Evolutionary conservation across 2,329 filamentous ascomycete species (phyloP), one percentile per base, ranked within the genome.

Genomic region (Aureobasidium sp.): DNA sequence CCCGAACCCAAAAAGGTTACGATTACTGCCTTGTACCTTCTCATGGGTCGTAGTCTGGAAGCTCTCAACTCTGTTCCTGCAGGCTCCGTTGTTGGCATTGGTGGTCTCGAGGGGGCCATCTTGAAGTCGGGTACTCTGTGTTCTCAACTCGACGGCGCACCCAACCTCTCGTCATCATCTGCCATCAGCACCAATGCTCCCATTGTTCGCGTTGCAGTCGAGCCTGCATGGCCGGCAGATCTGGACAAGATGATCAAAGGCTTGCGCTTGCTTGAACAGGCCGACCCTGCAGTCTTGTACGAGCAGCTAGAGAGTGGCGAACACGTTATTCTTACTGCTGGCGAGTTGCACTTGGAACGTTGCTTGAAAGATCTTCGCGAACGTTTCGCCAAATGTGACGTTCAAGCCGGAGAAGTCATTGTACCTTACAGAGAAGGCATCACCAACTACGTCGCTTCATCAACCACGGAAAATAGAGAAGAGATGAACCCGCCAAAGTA

Each of bases 381-480:
- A 71, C 82, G 94, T 5, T 99, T 96, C 71, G 93, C 94, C 6
- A 87, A 85, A 65, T 97, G 95, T 71, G 93, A 97, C 67, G 92
- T 99, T 58, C 93, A 97, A 71, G 90, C 90, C 32, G 92, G 94
- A 61, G 90, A 90, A 47, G 90, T 94, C 1, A 97, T 99, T 64
- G 94, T 99, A 14, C 94, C 94, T 0, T 99, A 96, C 74, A 83
- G 92, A 61, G 94, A 99, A 76, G 94, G 91, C 0, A 96, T 96
- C 62, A 86, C 97, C 44, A 83, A 85, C 30, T 61, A 61, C 34
- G 59, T 61, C 30, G 49, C 49, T 5, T 54, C 48, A 6, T 47
- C 50, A 6, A 61, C 59, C 25, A 61, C 59, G 9, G 59, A 53
- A 13, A 67, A 68, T 42, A 89, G 87, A 0, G 85, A 91, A 41